Evolutionary conservation across 768 basidiomycete species (phyloP), one percentile per base, ranked within the genome.

Genomic region (Suillus hirtellus): DNA sequence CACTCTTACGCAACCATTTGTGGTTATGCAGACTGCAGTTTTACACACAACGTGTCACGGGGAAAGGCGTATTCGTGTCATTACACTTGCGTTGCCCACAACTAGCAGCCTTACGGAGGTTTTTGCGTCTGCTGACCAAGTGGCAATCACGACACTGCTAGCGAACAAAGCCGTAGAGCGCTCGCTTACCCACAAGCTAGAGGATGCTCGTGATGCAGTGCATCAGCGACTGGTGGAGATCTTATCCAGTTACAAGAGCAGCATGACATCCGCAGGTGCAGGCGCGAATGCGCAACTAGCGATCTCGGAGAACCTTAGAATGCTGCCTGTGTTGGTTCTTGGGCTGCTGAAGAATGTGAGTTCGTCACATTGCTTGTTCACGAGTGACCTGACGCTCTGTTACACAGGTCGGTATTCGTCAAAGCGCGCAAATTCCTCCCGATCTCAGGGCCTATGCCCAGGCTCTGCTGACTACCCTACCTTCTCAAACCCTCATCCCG

Each of bases 391-490:
- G n/a, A 42, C 37, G 9, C 59, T 34, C 11, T 17, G 35, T 63
- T 68, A 19, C 2, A 6, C 70, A 95, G 93, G 91, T 96, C 67
- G 97, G 95, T 53, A 82, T 99, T 59, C 87, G 97, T 61, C 95
- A 98, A 81, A 98, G 96, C 77, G 88, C 93, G 3, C 94, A 96
- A 72, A 99, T 99, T 74, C 95, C 96, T 40, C 92, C 96, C 10
- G 97, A 99, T 78, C 88, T 99, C 58, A 83, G 97, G 67, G 92
- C 95, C 11, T 99, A 99, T 72, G 93, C 97, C 1, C 96, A 98
- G 76, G 90, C 90, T 7, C 79, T 99, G 42, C 82, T 99, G 68
- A 93, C 93, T 1, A 92, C 95, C 9, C 75, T 99, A 58, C 97
- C 97, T 0, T 89, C 94, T 3, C 93, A 99, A 80, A 76, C 89